Evolutionary conservation across 306 rosid genomes (phyloP).

Genomic region (Fagus sylvatica): DNA sequence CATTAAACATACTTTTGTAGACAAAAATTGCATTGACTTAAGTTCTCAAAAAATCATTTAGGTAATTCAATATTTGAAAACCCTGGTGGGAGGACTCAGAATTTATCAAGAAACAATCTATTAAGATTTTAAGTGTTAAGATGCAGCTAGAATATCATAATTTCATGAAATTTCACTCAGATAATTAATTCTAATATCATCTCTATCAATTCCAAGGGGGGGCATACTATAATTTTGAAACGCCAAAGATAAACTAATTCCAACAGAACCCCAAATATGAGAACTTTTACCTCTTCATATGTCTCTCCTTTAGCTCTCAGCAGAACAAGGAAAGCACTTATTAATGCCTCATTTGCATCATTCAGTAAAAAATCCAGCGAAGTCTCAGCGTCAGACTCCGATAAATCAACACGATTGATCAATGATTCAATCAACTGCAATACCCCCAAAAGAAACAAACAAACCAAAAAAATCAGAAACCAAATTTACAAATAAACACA

Average conservation of each 20-base stretch:
- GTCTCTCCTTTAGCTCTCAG: slow-evolving; percentile 95
- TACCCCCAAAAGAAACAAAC: neutral
- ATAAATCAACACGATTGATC: slow-evolving; percentile 56
- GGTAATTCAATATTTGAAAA: too few species aligned
- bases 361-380: slow-evolving; percentile 64
- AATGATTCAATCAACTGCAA: slow-evolving; percentile 73
- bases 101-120: too few species aligned
- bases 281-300: slow-evolving; percentile 66
- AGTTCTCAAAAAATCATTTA: too few species aligned
- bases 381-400: slow-evolving; percentile 72
- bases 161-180: too few species aligned
- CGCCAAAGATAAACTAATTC: neutral
- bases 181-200: too few species aligned
- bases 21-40: too few species aligned
- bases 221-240: too few species aligned
- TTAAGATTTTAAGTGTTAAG: too few species aligned
- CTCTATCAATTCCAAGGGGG: too few species aligned
- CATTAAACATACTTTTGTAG: neutral
- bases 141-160: too few species aligned
- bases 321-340: slow-evolving; percentile 85
- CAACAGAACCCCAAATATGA: neutral
- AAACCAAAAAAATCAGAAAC: neutral
- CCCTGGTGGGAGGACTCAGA: too few species aligned
- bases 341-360: slow-evolving; percentile 69
- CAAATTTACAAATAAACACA: neutral